Evolutionary conservation across 2,329 filamentous ascomycete species (phyloP).

Genomic region (Dactylella cylindrospora): DNA sequence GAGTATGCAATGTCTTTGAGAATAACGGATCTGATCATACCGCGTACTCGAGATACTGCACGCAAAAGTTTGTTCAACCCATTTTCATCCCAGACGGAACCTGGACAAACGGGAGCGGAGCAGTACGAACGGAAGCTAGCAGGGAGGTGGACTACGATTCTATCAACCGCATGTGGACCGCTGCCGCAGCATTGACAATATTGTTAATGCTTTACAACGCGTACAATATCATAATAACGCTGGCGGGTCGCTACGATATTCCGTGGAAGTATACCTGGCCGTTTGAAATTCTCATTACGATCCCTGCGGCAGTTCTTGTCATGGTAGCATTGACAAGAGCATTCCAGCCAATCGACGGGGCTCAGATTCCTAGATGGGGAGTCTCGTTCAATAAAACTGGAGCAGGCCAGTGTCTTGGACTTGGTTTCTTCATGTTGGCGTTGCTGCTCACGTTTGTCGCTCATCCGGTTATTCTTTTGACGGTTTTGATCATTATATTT

Average conservation of each 20-base stretch:
- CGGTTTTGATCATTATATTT: neutral
- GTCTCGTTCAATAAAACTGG: constrained; percentile 13
- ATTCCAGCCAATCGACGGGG: neutral
- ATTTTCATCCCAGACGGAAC: constrained; percentile 10
- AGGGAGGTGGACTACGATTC: neutral
- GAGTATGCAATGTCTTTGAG: constrained; percentile 7
- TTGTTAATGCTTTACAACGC: constrained; percentile 8
- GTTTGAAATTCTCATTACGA: neutral
- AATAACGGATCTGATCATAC: constrained; percentile 2
- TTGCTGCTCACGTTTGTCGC: constrained; percentile 11
- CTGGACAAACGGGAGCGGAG: neutral
- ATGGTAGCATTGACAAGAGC: constrained; percentile 1
- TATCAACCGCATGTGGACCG: constrained; percentile 9
- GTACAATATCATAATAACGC: neutral
- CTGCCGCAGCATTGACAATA: constrained; percentile 1
- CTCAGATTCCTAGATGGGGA: neutral
- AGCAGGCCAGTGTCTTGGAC: constrained; percentile 12
- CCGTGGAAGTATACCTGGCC: constrained; percentile 10
- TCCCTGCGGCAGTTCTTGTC: constrained; percentile 1
- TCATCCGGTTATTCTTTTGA: constrained; percentile 3
- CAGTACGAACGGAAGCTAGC: neutral
- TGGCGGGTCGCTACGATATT: neutral
- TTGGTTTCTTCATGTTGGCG: constrained; percentile 11
- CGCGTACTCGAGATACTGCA: constrained; percentile 21
- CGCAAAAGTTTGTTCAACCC: constrained; percentile 3